phyloP scores from a whole-genome alignment of 78 protist genomes.

The Chrysochromulina parva region DNA sequence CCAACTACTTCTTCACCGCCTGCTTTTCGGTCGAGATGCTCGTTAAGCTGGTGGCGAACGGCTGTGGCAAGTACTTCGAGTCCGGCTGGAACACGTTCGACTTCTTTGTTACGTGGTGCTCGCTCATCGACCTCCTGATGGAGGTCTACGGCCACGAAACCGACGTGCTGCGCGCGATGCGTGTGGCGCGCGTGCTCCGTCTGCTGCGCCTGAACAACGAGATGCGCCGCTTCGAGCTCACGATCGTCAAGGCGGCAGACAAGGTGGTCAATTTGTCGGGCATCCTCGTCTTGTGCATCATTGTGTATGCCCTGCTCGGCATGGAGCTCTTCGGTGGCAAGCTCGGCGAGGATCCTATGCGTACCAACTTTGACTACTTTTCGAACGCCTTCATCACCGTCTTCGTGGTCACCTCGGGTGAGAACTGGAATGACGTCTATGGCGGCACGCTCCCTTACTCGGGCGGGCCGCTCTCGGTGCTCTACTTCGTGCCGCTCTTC shows the following conservation, averaged over 20 bases:
- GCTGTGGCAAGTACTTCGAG: not conserved
- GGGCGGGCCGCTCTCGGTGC: no score
- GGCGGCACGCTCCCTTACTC: no score
- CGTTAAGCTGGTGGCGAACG: not conserved
- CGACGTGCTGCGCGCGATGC: not conserved
- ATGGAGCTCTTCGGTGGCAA: conserved; percentile 47
- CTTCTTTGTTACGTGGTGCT: not conserved
- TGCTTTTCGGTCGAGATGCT: not conserved
- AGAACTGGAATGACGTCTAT: not conserved
- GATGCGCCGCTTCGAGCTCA: not conserved
- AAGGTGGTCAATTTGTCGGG: no score
- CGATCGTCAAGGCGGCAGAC: not conserved
- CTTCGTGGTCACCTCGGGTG: not conserved
- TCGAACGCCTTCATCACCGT: not conserved
- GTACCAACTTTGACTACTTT: not conserved
- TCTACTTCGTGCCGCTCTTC: no score
- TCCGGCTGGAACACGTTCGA: conserved; percentile 16
- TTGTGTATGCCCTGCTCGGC: not conserved
- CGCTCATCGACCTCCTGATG: not conserved
- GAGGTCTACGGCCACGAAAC: not conserved
- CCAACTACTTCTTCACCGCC: not conserved
- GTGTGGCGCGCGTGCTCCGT: conserved; percentile 24
- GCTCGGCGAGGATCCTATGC: not conserved
- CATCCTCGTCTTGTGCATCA: not conserved
- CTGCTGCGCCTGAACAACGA: not conserved